Evolutionary conservation across 208 protist genomes (phyloP), one percentile per base, ranked within the genome.

Genomic region (Trypanosoma mega): DNA sequence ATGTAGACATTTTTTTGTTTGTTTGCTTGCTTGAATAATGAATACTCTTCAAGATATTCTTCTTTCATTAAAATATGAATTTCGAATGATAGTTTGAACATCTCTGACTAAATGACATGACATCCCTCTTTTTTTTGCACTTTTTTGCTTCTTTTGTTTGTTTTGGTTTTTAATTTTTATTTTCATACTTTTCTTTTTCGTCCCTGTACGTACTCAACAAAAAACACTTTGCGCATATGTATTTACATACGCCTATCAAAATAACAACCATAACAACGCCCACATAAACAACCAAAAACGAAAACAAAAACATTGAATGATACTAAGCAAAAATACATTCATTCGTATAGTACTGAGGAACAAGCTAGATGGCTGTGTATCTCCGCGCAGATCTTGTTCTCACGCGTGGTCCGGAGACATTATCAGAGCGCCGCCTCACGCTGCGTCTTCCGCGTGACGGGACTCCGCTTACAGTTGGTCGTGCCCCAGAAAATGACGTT

Each of bases 401-500:
- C 16, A 72, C 73, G 26, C 78, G 85, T n/a, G 88, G 88, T 1
- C 85, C 88, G 2, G 48, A 21, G 6, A 49, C 51, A 23, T 21
- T 87, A 43, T 67, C 60, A n/a, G 34, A 37, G 30, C 82, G 82
- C 20, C 73, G 73, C 9, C 46, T 94, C 37, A 56, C 47, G 14
- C 23, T 82, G 3, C 61, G 52, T 21, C 59, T 94, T 20, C 61
- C 72, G 1, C 54, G 78, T 2, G 66, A 83, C 43, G 76, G 80
- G 47, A 79, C 72, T 41, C 61, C 70, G 7, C 57, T 90, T 43
- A 85, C 76, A 26, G 43, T 94, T 18, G 88, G 88, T 31, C 76
- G 88, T 12, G 74, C 72, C 24, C 20, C 61, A 2, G 71, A 90
- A 57, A 90, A 85, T 62, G 47, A 63, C 12, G 64, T 77, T 14